Conservation (phyloP, 2,329 filamentous ascomycete species). For the Neobulgaria alba region DNA sequence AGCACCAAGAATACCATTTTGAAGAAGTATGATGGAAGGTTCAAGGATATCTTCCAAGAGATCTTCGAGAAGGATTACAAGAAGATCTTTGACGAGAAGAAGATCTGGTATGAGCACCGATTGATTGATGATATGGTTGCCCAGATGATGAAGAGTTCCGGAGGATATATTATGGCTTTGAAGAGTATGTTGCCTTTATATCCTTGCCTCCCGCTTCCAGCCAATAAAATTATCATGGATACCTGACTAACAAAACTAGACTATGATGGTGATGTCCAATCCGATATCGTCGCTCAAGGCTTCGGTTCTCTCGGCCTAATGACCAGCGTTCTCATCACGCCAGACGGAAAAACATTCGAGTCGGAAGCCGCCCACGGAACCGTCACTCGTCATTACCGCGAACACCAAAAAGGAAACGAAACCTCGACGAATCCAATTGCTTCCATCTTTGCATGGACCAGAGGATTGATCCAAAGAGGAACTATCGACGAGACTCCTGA, state of each 20-base stretch:
- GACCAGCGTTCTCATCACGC: slow-evolving; percentile 95
- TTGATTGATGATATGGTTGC: slow-evolving; percentile 99
- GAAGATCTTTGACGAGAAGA: slow-evolving; percentile 79
- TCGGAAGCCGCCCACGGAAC: slow-evolving; percentile 97
- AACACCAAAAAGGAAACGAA: slow-evolving; percentile 96
- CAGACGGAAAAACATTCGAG: slow-evolving; percentile 94
- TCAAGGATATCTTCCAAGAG: slow-evolving; percentile 99
- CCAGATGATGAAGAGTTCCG: slow-evolving; percentile 98
- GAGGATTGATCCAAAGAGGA: slow-evolving; percentile 86
- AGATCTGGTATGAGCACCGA: slow-evolving; percentile 98
- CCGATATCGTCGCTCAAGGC: slow-evolving; percentile 94
- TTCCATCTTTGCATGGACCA: slow-evolving; percentile 98
- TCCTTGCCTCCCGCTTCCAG: not conserved
- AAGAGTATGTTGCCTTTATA: slow-evolving; percentile 62
- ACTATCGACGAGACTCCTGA: slow-evolving; percentile 90
- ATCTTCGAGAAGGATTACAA: slow-evolving; percentile 85
- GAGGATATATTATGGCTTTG: slow-evolving; percentile 93
- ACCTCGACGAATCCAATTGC: slow-evolving; percentile 98
- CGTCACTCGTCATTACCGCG: slow-evolving; percentile 95
- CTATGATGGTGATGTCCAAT: slow-evolving; percentile 98
- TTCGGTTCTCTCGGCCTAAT: slow-evolving; percentile 97
- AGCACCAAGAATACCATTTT: slow-evolving; percentile 99
- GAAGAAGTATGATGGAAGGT: slow-evolving; percentile 96
- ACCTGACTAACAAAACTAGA: slow-evolving; percentile 43
- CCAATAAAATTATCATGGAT: not conserved